A percentile compares a stretch with the other conserved stretches of the same genome.
phyloP scores from a whole-genome alignment of 768 basidiomycete species.

The Naganishia vishniacii region DNA sequence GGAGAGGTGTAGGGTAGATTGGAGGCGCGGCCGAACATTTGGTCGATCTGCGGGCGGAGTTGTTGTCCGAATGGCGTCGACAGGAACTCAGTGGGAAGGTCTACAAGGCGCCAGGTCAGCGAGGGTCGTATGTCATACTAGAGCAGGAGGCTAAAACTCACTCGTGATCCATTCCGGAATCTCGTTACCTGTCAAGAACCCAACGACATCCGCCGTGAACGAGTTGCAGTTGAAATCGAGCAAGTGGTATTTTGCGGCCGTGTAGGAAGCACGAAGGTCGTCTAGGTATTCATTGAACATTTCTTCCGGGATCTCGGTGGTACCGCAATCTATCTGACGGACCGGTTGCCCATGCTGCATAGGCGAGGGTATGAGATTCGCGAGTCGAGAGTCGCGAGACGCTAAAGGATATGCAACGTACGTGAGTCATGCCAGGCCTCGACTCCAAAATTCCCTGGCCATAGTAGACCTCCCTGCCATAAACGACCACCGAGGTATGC shows the following conservation, averaged over 20 bases:
- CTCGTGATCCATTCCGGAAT: slow-evolving; percentile 80
- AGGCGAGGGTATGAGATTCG: too few relatives aligned
- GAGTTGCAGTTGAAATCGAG: slow-evolving; percentile 92
- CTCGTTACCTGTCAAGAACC: slow-evolving; percentile 74
- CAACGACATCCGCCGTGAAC: slow-evolving; percentile 76
- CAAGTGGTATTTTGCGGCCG: slow-evolving; percentile 66
- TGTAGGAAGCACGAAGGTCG: slow-evolving; percentile 72
- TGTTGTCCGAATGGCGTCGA: slow-evolving; percentile 82
- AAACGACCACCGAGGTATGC: slow-evolving; percentile 91
- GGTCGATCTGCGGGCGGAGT: slow-evolving; percentile 82
- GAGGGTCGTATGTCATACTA: slow-evolving; percentile 1
- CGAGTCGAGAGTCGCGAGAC: neutral
- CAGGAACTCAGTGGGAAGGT: slow-evolving; percentile 62
- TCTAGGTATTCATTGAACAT: slow-evolving; percentile 78
- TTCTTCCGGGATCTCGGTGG: slow-evolving; percentile 71
- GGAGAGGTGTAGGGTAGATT: slow-evolving; percentile 39
- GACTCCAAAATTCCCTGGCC: slow-evolving; percentile 71
- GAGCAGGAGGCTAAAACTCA: slow-evolving; percentile 44
- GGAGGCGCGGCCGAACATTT: slow-evolving; percentile 64
- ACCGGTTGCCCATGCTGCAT: slow-evolving; percentile 68
- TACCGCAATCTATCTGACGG: slow-evolving; percentile 67
- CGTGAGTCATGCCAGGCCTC: slow-evolving; percentile 73
- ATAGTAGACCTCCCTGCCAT: slow-evolving; percentile 79
- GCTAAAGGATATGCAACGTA: slow-evolving; percentile 48
- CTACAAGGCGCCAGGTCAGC: slow-evolving; percentile 22